Base-by-base conservation (phyloP, 2,329 filamentous ascomycete species). In the Ilyonectria mors-panacis region DNA sequence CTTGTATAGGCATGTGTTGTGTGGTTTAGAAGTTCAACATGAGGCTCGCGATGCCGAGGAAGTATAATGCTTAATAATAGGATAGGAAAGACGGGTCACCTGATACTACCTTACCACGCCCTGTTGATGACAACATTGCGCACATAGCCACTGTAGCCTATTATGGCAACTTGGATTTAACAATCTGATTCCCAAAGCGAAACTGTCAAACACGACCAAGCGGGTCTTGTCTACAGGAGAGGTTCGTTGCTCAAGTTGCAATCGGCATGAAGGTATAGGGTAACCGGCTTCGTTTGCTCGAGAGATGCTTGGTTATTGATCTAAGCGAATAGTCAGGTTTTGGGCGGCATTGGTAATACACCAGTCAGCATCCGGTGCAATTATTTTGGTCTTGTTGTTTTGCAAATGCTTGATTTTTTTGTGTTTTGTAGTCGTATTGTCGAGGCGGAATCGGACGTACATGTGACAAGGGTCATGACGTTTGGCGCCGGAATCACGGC, bases 51-150 rank as follows among this genome's bases (percentile, higher is more conserved):
- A 30, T 33, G 28, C 15, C 35, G 35, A 6, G n/a, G 44, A 7
- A 12, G 44, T 28, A 30, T 19, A 26, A 33, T 5, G 23, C 15
- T 28, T 39, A 6, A 8, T 17, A 23, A 35, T 9, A 13, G 12
- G 8, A 6, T 2, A 6, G 26, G 23, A 30, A 37, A 44, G 19
- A 56, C 26, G 45, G 35, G 72, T 74, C 72, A 73, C 70, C 70
- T 73, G 71, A 74, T 73, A 51, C 19, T 44, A 3, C 7, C 3
- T 30, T 21, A 26, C 33, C 28, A 8, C 62, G 69, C 69, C 71
- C 63, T 73, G 58, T 19, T 2, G 37, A 42, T 73, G 67, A 69
- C 68, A 63, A 45, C 17, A 45, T 17, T 35, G 30, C 21, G 15
- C 17, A 47, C 42, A 10, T n/a, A 2, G 12, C 8, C 2, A n/a